Base-by-base conservation (phyloP, 495 filamentous ascomycete species). In the Penicillium bialowiezense region DNA sequence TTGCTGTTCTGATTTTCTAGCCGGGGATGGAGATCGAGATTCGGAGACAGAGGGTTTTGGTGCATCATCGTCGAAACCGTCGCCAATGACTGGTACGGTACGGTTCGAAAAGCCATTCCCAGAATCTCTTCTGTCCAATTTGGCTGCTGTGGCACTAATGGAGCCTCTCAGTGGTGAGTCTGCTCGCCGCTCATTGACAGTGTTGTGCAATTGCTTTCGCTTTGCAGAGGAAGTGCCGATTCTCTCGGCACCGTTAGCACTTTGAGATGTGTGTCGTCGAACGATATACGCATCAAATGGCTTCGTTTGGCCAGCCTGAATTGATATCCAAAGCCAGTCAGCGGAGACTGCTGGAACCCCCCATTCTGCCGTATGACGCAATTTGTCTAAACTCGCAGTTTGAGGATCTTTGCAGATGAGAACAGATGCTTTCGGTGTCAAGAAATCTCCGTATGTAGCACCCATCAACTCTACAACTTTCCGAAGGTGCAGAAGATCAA, bases 291-390 rank as follows among this genome's bases (percentile, higher is more conserved):
- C 59, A n/a, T 70, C 68, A 36, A 82, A 80, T 12, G 74, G 60
- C 41, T 80, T 73, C 53, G 62, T 74, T 46, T 75, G 68, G n/a
- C 78, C 78, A 29, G 56, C 60, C 39, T 71, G 66, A n/a, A 97
- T 81, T 55, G 86, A 92, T 40, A 83, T 79, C 82, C 86, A 90
- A 3, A 98, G 72, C 93, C 93, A 98, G 12, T 83, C 81, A 4
- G 78, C 77, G 5, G 76, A 81, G 15, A 97, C 87, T 2, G 90
- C 82, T 19, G 90, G 87, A 7, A 97, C 84, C 10, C 78, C 76
- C 74, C 90, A 88, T 51, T 80, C 72, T 19, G 76, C 50, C 1
- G 91, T 88, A 67, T 88, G 82, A 10, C 84, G 75, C 12, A 93
- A 71, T 59, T 98, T 98, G 51, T 92, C 86, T 32, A 79, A 75